Conservation (phyloP, 768 basidiomycete species). For the Xerocomellus chrysenteron region DNA sequence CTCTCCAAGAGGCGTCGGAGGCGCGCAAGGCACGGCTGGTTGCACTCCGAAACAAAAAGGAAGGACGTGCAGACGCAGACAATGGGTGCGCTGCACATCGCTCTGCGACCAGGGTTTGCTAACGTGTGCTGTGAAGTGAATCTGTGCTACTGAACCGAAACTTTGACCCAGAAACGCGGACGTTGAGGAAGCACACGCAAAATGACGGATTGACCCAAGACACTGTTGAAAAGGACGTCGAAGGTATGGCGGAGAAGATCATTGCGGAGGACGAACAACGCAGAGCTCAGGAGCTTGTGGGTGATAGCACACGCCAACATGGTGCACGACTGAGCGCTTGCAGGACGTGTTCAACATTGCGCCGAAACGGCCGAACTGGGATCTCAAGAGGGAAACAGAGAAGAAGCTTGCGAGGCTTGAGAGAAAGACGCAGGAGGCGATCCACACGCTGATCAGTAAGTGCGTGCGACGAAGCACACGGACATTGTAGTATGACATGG, state of each 20-base stretch:
- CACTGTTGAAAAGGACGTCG: constrained; percentile 84
- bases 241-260: constrained; percentile 81
- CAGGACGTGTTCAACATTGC: constrained; percentile 97
- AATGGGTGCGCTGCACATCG: constrained; percentile 38
- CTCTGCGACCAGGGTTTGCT: neutral
- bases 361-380: constrained; percentile 96
- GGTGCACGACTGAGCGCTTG: constrained; percentile 17
- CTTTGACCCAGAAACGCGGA: constrained; percentile 87
- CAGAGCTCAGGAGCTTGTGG: constrained; percentile 83
- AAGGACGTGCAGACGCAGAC: constrained; percentile 47
- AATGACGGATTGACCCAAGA: constrained; percentile 65
- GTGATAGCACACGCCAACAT: constrained; percentile 26
- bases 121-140: constrained; percentile 33
- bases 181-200: constrained; percentile 62
- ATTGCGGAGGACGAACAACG: constrained; percentile 84
- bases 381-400: constrained; percentile 90
- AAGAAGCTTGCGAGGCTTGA: constrained; percentile 89
- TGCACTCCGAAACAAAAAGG: constrained; percentile 75
- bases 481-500: constrained; percentile 6
- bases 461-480: constrained; percentile 13
- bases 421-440: constrained; percentile 85
- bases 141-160: constrained; percentile 71
- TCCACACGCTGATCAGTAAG: constrained; percentile 91
- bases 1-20: constrained; percentile 76
- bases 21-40: constrained; percentile 76